Conservation (phyloP, 129 eudicot genomes). For the Flaveria ramosissima region DNA sequence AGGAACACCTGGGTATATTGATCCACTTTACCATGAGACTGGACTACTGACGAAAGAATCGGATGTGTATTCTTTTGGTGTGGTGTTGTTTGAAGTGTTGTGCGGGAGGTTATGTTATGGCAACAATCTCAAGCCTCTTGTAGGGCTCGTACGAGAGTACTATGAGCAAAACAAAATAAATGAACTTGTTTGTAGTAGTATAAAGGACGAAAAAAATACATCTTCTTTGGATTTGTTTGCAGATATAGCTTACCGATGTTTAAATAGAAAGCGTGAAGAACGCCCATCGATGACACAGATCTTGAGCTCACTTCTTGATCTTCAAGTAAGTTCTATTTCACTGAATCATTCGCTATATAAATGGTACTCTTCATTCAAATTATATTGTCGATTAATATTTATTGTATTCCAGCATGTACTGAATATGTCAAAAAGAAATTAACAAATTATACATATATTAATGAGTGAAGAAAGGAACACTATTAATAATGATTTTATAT, state of each 20-base stretch:
- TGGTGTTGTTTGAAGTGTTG: slow-evolving; percentile 3
- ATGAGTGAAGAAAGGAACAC: too few species aligned
- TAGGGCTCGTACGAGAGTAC: background rate
- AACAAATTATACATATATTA: too few species aligned
- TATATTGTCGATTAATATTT: too few species aligned
- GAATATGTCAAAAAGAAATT: too few species aligned
- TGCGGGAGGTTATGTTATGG: too few species aligned
- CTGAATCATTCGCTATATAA: background rate
- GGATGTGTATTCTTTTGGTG: background rate
- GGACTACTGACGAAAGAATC: background rate
- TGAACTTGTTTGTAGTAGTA: background rate
- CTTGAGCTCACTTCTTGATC: background rate
- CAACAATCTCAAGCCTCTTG: background rate
- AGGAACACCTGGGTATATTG: background rate
- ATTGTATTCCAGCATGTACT: too few species aligned
- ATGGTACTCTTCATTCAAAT: background rate
- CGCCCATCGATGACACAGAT: background rate
- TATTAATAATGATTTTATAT: too few species aligned
- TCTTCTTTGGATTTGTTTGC: background rate
- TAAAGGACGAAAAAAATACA: background rate
- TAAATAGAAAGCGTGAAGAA: background rate
- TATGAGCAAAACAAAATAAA: background rate
- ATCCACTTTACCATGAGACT: background rate
- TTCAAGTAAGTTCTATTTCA: background rate
- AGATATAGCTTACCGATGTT: background rate